Evolutionary conservation across 1,139 yeast species (phyloP).

Genomic region (Pneumocystis jirovecii): DNA sequence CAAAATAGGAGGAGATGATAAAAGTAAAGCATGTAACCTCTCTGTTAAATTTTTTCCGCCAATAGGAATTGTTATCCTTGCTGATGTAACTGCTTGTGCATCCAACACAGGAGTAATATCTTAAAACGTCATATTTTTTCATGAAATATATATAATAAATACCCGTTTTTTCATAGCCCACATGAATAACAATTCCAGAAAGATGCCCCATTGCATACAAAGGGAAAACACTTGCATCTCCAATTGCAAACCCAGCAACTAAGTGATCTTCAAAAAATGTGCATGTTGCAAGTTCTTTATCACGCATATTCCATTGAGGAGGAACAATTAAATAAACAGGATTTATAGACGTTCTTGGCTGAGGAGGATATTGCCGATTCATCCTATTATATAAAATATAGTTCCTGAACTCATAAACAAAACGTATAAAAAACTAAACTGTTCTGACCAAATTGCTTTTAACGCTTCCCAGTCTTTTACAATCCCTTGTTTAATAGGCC

Average conservation of each 20-base stretch:
- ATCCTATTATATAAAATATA: slow-evolving; percentile 5
- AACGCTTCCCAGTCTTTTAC: slow-evolving; percentile 12
- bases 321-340: slow-evolving; percentile 12
- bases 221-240: slow-evolving; percentile 57
- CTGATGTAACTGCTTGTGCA: slow-evolving; percentile 43
- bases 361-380: neutral
- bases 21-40: slow-evolving; percentile 38
- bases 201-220: slow-evolving; percentile 55
- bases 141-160: neutral
- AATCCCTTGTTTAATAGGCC: slow-evolving; percentile 9
- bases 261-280: slow-evolving; percentile 56
- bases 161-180: slow-evolving; percentile 52
- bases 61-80: slow-evolving; percentile 34
- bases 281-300: slow-evolving; percentile 10
- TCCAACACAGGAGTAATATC: slow-evolving; percentile 70
- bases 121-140: neutral
- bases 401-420: slow-evolving; percentile 1
- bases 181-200: slow-evolving; percentile 59
- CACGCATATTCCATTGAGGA: slow-evolving; percentile 10
- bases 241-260: slow-evolving; percentile 54
- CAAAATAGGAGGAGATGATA: slow-evolving; percentile 6
- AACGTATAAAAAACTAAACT: neutral
- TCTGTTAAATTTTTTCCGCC: slow-evolving; percentile 58
- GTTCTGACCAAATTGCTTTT: slow-evolving; percentile 18
- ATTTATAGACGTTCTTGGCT: slow-evolving; percentile 4